Evolutionary conservation across 129 eudicot genomes (phyloP).

Genomic region (Ambrosia trifida): DNA sequence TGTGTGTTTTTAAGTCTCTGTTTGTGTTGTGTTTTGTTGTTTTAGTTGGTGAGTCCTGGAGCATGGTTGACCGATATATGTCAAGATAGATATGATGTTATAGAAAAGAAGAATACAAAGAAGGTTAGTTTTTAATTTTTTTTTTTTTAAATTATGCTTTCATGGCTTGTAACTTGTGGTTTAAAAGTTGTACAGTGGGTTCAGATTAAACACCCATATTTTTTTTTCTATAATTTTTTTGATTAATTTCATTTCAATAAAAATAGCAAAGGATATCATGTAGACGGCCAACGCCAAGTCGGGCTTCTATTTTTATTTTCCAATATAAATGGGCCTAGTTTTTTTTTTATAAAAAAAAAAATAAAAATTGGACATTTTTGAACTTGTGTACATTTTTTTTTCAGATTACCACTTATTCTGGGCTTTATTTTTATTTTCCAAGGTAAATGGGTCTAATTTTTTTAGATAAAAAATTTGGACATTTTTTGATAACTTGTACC

Average conservation of each 20-base stretch:
- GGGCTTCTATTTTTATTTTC: too few relatives aligned
- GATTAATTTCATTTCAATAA: too few relatives aligned
- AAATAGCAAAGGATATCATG: too few relatives aligned
- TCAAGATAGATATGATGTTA: slow-evolving; percentile 60
- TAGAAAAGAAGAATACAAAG: slow-evolving; percentile 57
- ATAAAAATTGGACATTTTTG: too few relatives aligned
- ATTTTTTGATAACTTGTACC: slow-evolving; percentile 5
- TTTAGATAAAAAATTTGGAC: not conserved
- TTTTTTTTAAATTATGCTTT: not conserved
- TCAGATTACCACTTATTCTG: too few relatives aligned
- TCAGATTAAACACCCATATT: too few relatives aligned
- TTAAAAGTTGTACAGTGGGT: slow-evolving; percentile 1
- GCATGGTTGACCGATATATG: slow-evolving; percentile 61
- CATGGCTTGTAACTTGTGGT: slow-evolving; percentile 11
- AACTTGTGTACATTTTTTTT: too few relatives aligned
- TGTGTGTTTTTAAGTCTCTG: slow-evolving; percentile 1
- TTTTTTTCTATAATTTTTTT: too few relatives aligned
- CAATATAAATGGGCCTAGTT: too few relatives aligned
- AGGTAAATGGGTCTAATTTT: not conserved
- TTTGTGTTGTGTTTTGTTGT: not conserved
- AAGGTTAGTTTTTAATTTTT: slow-evolving; percentile 51
- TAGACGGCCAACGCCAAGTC: too few relatives aligned
- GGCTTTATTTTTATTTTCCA: not conserved
- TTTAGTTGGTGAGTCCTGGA: slow-evolving; percentile 71
- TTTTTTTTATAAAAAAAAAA: too few relatives aligned